Conservation (phyloP, 2,329 filamentous ascomycete species). For the Colletotrichum cereale region DNA sequence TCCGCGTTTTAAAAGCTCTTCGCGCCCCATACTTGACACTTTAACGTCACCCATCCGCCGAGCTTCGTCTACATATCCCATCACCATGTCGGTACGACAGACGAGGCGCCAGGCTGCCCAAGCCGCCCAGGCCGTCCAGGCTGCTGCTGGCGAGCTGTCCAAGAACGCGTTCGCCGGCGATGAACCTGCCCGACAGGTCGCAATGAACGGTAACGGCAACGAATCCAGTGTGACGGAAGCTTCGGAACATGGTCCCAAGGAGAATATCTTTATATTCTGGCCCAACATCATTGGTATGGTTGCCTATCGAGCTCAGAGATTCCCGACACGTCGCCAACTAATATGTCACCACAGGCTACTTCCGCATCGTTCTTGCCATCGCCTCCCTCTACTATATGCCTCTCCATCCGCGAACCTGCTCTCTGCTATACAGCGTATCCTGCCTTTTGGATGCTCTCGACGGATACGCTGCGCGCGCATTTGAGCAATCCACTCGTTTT, state of each 20-base stretch:
- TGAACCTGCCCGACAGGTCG: slow-evolving; percentile 34
- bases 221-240: slow-evolving; percentile 51
- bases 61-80: slow-evolving; percentile 3
- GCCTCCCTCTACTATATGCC: slow-evolving; percentile 99
- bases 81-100: slow-evolving; percentile 54
- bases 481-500: slow-evolving; percentile 93
- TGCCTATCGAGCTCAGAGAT: neutral
- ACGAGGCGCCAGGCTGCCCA: slow-evolving; percentile 55
- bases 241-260: slow-evolving; percentile 57
- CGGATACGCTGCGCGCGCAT: slow-evolving; percentile 85
- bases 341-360: slow-evolving; percentile 70
- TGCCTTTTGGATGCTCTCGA: slow-evolving; percentile 96
- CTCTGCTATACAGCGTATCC: slow-evolving; percentile 89
- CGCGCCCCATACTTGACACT: slow-evolving; percentile 21
- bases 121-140: slow-evolving; percentile 53
- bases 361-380: slow-evolving; percentile 82
- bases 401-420: slow-evolving; percentile 95
- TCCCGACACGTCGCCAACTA: slow-evolving; percentile 4
- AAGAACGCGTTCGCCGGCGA: slow-evolving; percentile 11
- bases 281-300: slow-evolving; percentile 83
- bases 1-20: slow-evolving; percentile 34
- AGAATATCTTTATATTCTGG: slow-evolving; percentile 87
- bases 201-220: slow-evolving; percentile 61
- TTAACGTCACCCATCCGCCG: slow-evolving; percentile 11
- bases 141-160: slow-evolving; percentile 40